phyloP scores from a whole-genome alignment of 1,284 basidiomycete genomes.

The Neonothopanus nambi region DNA sequence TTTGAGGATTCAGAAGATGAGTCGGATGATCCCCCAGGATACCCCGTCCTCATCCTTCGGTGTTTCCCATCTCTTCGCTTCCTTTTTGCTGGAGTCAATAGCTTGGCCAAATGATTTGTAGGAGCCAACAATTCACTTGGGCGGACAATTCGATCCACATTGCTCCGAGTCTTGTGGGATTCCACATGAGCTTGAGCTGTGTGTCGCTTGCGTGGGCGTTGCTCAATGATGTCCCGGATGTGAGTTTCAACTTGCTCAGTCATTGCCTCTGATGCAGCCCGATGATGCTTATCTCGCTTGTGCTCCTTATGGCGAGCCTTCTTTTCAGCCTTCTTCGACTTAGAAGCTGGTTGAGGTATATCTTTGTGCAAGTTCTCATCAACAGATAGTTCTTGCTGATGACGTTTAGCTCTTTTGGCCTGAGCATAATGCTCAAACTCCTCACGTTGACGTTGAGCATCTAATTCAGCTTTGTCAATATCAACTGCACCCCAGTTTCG shows the following conservation, averaged over 20 bases:
- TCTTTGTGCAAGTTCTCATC: no score
- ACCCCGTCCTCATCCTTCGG: neutral
- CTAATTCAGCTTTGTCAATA: slow-evolving; percentile 15
- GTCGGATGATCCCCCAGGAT: no score
- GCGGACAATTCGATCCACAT: neutral
- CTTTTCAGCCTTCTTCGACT: neutral
- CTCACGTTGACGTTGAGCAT: slow-evolving; percentile 19
- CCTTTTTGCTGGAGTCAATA: slow-evolving; percentile 1
- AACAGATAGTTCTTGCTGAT: no score
- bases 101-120: slow-evolving; percentile 8
- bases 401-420: slow-evolving; percentile 4
- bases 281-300: neutral
- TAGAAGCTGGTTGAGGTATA: no score
- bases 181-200: no score
- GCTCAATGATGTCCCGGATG: slow-evolving; percentile 5
- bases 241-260: slow-evolving; percentile 8
- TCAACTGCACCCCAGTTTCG: slow-evolving; percentile 25
- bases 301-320: neutral
- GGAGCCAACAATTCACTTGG: slow-evolving; percentile 11
- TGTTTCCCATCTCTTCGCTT: neutral
- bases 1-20: neutral
- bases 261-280: slow-evolving; percentile 9
- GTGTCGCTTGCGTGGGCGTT: slow-evolving; percentile 1
- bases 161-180: no score
- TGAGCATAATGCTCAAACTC: slow-evolving; percentile 13